phyloP scores from a whole-genome alignment of 208 protist species.

The Trypanosoma rangeli region DNA sequence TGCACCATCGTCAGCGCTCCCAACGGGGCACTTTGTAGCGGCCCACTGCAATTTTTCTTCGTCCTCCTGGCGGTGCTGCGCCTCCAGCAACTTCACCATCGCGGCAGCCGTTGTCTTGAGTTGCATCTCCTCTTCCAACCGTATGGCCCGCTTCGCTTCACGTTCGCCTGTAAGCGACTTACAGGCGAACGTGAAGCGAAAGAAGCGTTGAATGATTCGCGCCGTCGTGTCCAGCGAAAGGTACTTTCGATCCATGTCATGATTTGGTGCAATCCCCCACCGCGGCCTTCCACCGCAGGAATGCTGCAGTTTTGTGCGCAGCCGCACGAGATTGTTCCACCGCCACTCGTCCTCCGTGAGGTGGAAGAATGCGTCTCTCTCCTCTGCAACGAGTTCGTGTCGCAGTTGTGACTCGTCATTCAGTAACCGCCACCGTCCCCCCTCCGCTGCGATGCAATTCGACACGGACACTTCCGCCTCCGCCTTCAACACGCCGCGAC shows the following conservation, averaged over 20 bases:
- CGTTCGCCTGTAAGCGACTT: not conserved
- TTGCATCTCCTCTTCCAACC: not conserved
- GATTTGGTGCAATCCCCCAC: constrained; percentile 18
- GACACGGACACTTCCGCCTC: constrained; percentile 4
- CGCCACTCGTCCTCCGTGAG: constrained; percentile 30
- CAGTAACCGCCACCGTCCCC: not conserved
- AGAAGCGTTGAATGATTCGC: constrained; percentile 29
- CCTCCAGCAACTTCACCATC: not conserved
- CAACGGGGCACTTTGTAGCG: not conserved
- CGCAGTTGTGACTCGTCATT: constrained; percentile 12
- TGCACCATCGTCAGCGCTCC: not conserved
- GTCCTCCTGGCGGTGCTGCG: not conserved
- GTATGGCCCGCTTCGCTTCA: not conserved
- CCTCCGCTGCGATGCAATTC: not conserved
- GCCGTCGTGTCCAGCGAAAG: constrained; percentile 30
- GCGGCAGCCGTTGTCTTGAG: not conserved
- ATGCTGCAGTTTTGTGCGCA: constrained; percentile 7
- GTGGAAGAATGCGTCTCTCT: constrained; percentile 3
- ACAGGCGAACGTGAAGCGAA: not conserved
- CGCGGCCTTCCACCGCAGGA: constrained; percentile 9
- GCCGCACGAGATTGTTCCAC: constrained; percentile 25
- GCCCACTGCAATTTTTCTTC: not conserved
- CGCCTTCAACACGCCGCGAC: constrained; percentile 10
- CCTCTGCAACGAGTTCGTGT: not conserved
- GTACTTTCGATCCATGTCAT: constrained; percentile 21